A percentile compares a stretch with the other conserved stretches of the same genome.
phyloP scores from a whole-genome alignment of 1,139 yeast genomes.

The Pichia kudriavzevii region DNA sequence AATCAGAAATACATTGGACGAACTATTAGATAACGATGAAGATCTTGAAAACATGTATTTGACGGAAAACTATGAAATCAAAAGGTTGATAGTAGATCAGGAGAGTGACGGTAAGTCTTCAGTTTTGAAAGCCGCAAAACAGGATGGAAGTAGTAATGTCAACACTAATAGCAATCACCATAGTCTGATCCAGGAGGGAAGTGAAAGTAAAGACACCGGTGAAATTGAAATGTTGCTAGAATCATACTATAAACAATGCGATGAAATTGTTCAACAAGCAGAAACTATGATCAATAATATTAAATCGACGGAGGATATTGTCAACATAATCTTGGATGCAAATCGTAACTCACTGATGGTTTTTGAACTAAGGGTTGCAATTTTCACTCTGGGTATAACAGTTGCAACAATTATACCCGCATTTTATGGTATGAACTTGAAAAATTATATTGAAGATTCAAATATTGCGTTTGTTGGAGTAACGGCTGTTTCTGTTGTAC shows the following conservation, averaged over 20 bases:
- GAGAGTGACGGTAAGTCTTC: constrained; percentile 10
- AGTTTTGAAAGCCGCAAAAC: background rate
- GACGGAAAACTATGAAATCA: constrained; percentile 34
- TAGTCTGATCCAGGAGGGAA: constrained; percentile 8
- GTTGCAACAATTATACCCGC: constrained; percentile 76
- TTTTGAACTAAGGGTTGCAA: constrained; percentile 74
- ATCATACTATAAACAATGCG: constrained; percentile 90
- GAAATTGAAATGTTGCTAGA: constrained; percentile 89
- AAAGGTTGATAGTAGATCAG: constrained; percentile 8
- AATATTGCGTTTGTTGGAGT: constrained; percentile 57
- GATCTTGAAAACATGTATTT: constrained; percentile 82
- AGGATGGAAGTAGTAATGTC: background rate
- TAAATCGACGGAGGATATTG: constrained; percentile 91
- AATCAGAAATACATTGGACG: constrained; percentile 66
- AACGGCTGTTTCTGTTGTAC: constrained; percentile 41
- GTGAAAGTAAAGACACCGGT: constrained; percentile 35
- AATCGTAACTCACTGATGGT: constrained; percentile 91
- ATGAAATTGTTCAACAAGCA: constrained; percentile 91
- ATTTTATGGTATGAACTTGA: constrained; percentile 90
- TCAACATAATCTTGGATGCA: constrained; percentile 89
- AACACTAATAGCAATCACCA: background rate
- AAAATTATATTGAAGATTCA: constrained; percentile 80
- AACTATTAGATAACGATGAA: constrained; percentile 76
- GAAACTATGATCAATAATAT: constrained; percentile 80
- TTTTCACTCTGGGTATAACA: constrained; percentile 77